Percentiles rank a stretch among this genome's conserved stretches.
These are phyloP conservation scores for Colletotrichum sansevieriae DNA, from an alignment of 2,329 filamentous ascomycete genomes.

Conservation along the genomic window DNA sequence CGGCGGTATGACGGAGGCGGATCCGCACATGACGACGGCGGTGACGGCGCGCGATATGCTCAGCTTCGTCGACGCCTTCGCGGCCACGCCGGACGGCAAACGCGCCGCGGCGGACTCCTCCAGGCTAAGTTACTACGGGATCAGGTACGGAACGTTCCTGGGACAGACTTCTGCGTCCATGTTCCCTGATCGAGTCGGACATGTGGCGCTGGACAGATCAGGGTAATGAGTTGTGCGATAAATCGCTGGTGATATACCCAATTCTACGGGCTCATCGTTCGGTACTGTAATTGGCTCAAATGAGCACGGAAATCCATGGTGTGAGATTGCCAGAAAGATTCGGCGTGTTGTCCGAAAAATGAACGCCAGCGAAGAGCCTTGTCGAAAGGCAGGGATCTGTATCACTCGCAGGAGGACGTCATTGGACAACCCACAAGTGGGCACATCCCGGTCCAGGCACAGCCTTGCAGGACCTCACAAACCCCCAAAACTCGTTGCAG, in stretches of 20 bases:
- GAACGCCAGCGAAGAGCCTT: conserved; percentile 20
- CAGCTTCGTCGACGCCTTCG: too few species aligned
- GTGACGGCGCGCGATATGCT: conserved; percentile 27
- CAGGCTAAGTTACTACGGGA: too few species aligned
- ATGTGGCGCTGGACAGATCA: not conserved
- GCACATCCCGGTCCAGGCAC: conserved; percentile 29
- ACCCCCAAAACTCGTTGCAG: conserved; percentile 39
- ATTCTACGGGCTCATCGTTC: too few species aligned
- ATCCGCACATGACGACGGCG: conserved; percentile 49
- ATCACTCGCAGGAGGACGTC: conserved; percentile 7
- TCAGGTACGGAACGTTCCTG: too few species aligned
- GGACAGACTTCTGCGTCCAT: too few species aligned
- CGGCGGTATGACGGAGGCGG: conserved; percentile 21
- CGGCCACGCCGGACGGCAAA: too few species aligned
- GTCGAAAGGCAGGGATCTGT: conserved; percentile 24
- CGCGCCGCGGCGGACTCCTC: too few species aligned
- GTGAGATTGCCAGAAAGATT: too few species aligned
- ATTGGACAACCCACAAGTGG: conserved; percentile 28
- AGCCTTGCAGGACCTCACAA: conserved; percentile 42
- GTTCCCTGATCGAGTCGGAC: too few species aligned
- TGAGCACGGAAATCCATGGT: too few species aligned
- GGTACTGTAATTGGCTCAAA: too few species aligned
- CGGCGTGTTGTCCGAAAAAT: not conserved
- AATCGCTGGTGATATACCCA: not conserved
- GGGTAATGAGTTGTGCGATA: conserved; percentile 1